These are phyloP conservation scores for Ceratobasidium sp. DNA, from an alignment of 1,284 basidiomycete species.

Conservation along the genomic window DNA sequence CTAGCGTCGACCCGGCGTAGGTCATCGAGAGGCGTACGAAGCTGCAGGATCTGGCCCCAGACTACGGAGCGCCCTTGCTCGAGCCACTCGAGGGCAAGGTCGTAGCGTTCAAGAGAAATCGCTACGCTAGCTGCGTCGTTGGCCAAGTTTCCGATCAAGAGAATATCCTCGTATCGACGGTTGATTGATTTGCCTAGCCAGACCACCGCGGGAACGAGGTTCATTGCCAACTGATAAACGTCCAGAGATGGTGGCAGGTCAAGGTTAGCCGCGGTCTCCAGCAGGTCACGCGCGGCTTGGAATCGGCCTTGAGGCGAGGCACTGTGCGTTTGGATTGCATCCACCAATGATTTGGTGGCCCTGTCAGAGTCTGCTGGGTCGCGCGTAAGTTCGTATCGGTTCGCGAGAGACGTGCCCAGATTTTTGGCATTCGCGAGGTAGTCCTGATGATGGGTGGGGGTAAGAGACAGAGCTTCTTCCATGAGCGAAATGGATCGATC, in stretches of 20 bases:
- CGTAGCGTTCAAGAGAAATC: not conserved
- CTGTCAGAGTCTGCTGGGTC: not conserved
- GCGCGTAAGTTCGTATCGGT: not conserved
- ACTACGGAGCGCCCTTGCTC: conserved; percentile 1
- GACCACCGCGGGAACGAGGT: conserved; percentile 10
- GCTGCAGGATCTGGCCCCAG: not conserved
- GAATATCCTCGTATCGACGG: conserved; percentile 4
- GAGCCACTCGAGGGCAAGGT: conserved; percentile 10
- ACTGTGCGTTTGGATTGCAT: not conserved
- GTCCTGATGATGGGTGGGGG: not conserved
- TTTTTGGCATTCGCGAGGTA: not conserved
- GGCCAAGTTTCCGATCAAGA: not conserved
- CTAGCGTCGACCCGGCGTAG: not conserved
- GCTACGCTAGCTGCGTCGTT: not conserved
- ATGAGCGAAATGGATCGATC: not conserved
- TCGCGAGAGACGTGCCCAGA: not conserved
- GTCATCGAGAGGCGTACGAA: not conserved
- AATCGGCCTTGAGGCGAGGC: conserved; percentile 5
- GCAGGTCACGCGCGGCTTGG: not conserved
- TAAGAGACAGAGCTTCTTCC: not conserved
- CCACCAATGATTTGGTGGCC: not conserved
- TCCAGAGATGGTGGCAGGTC: not conserved
- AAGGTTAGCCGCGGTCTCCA: not conserved
- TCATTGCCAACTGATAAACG: conserved; percentile 13
- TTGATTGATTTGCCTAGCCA: conserved; percentile 16